Conservation (phyloP, 805 yeast species). For the Millerozyma miso region DNA sequence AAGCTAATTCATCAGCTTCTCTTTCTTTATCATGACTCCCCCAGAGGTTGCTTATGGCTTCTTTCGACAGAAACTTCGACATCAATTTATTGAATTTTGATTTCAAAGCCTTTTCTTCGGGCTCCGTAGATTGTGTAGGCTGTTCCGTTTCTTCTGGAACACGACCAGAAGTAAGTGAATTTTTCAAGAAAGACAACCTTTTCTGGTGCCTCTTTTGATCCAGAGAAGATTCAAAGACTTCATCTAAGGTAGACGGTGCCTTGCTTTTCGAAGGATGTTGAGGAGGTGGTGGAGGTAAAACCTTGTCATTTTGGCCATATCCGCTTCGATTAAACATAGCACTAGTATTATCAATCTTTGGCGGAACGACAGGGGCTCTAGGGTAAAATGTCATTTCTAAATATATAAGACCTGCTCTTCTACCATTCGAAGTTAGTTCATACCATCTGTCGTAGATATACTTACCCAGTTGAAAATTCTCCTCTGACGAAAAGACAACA, state of each 20-base stretch:
- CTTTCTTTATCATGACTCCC: conserved; percentile 1
- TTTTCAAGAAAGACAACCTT: conserved; percentile 10
- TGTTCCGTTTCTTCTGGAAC: neutral
- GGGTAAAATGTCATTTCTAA: conserved; percentile 92
- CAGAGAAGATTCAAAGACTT: conserved; percentile 18
- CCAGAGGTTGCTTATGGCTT: conserved; percentile 29
- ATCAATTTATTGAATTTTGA: conserved; percentile 29
- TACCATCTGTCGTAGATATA: conserved; percentile 90
- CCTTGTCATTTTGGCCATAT: neutral
- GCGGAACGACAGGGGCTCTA: conserved; percentile 39
- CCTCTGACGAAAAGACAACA: conserved; percentile 53
- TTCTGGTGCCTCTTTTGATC: conserved; percentile 10
- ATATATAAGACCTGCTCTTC: conserved; percentile 83
- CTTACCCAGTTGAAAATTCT: conserved; percentile 47
- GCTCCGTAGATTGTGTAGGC: conserved; percentile 4
- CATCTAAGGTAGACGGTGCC: conserved; percentile 17
- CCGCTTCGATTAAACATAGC: neutral
- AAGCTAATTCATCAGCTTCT: neutral
- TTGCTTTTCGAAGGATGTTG: conserved; percentile 9
- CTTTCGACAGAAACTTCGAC: conserved; percentile 29
- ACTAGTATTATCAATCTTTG: conserved; percentile 19
- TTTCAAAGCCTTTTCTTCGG: conserved; percentile 8
- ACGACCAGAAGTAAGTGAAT: neutral
- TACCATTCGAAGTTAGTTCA: conserved; percentile 58
- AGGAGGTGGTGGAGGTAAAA: conserved; percentile 10